Evolutionary conservation across 2,329 filamentous ascomycete species (phyloP), one percentile per base, ranked within the genome.

Genomic region (Arthroderma sp.): DNA sequence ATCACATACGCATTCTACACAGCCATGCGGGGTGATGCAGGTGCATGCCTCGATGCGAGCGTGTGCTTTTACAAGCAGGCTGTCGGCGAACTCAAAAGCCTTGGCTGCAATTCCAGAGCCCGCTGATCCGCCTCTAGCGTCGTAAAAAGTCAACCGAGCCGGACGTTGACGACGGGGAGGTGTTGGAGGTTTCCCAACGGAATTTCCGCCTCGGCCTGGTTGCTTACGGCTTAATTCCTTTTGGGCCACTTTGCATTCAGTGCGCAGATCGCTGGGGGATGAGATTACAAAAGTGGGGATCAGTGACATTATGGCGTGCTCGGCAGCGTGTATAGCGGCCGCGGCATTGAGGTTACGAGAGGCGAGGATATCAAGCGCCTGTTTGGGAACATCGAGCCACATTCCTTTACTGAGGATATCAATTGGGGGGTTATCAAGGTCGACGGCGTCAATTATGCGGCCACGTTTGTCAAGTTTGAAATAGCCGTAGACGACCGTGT

Each of bases 381-480:
- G 63, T 49, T 80, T 80, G 0, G 91, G 89, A 2, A 98, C 79
- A 59, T 96, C 89, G 9, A 96, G 75, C 91, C 91, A 98, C 78
- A 95, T 85, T 34, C 88, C 91, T 60, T 91, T 93, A 55, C 78
- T 84, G 58, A 81, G 75, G 3, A 87, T 77, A 41, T 91, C 77
- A 42, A 96, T 86, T 0, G 91, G 87, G 3, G 89, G 88, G 53
- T 94, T 94, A 60, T 95, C 86, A 22, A 96, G 87, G 48, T 89
- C 78, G 0, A 96, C 82, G 2, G 89, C 89, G 60, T 98, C 91
- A 9, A 96, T 75, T 46, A 96, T 85, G 1, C 86, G 79, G 1
- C 83, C 77, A 53, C 79, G 82, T 58, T 82, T 83, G 63, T 96
- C 88, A n/a, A 95, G 70, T 60, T 96, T 96, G 74, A 95, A 96